These are phyloP conservation scores for Cryptosporidium andersoni DNA, from an alignment of 169 alveolate species.

Conservation along the genomic window DNA sequence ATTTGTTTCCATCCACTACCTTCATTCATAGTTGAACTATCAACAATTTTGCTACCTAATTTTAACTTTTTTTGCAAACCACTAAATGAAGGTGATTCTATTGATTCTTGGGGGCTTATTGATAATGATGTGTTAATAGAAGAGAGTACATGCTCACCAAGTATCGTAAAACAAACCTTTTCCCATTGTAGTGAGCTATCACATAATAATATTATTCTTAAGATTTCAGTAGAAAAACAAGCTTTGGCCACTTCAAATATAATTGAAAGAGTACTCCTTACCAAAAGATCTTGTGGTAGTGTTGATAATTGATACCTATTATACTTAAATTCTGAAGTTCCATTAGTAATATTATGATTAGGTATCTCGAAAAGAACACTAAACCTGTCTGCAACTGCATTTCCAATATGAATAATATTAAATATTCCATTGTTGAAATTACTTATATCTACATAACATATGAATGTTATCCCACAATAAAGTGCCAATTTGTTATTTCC, in stretches of 20 bases:
- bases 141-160: not conserved
- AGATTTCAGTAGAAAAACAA: conserved; percentile 3
- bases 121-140: not conserved
- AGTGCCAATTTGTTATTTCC: too few relatives aligned
- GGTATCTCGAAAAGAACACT: too few relatives aligned
- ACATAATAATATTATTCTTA: conserved; percentile 6
- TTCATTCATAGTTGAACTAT: not conserved
- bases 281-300: too few relatives aligned
- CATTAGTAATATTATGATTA: too few relatives aligned
- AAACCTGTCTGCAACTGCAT: too few relatives aligned
- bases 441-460: too few relatives aligned
- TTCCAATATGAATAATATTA: too few relatives aligned
- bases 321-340: too few relatives aligned
- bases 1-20: conserved; percentile 10
- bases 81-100: conserved; percentile 56
- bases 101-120: not conserved
- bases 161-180: conserved; percentile 1
- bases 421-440: too few relatives aligned
- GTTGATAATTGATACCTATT: too few relatives aligned
- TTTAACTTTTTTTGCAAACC: conserved; percentile 51
- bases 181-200: conserved; percentile 34
- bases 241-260: not conserved
- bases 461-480: too few relatives aligned
- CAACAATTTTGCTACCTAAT: conserved; percentile 3
- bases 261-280: too few relatives aligned